These are phyloP conservation scores for Xerophyta viscosa DNA, from an alignment of 106 monocot species.

Conservation along the genomic window DNA sequence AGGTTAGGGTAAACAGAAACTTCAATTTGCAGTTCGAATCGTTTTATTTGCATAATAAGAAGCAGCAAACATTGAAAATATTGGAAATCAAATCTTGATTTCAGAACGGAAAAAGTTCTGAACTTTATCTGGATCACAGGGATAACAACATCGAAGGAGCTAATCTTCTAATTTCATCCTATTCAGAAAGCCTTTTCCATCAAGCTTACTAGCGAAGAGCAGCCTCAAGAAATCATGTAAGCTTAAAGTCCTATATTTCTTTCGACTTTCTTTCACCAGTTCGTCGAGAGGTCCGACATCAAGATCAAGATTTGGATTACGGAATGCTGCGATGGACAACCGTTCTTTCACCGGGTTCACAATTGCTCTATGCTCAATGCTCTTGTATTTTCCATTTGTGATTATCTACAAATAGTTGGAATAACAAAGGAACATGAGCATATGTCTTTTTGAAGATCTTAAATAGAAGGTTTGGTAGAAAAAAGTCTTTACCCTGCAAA, in stretches of 20 bases:
- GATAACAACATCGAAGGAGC: no score
- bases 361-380: slow-evolving; percentile 21
- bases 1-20: no score
- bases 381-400: slow-evolving; percentile 23
- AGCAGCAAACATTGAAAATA: no score
- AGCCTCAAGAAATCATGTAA: slow-evolving; percentile 17
- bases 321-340: slow-evolving; percentile 10
- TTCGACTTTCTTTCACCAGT: slow-evolving; percentile 2
- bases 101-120: no score
- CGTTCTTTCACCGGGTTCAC: slow-evolving; percentile 13
- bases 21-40: no score
- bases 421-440: neutral
- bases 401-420: slow-evolving; percentile 6
- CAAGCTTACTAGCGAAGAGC: slow-evolving; percentile 21
- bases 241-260: slow-evolving; percentile 18
- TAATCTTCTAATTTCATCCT: slow-evolving; percentile 21
- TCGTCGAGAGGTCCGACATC: slow-evolving; percentile 7
- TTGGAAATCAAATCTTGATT: no score
- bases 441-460: no score
- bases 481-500: no score
- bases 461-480: no score
- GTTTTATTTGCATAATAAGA: no score
- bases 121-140: no score
- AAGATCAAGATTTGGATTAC: neutral
- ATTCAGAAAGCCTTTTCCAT: slow-evolving; percentile 39